Evolutionary conservation across 2,329 filamentous ascomycete species (phyloP), one percentile per base, ranked within the genome.

Genomic region (Microsporum canis): DNA sequence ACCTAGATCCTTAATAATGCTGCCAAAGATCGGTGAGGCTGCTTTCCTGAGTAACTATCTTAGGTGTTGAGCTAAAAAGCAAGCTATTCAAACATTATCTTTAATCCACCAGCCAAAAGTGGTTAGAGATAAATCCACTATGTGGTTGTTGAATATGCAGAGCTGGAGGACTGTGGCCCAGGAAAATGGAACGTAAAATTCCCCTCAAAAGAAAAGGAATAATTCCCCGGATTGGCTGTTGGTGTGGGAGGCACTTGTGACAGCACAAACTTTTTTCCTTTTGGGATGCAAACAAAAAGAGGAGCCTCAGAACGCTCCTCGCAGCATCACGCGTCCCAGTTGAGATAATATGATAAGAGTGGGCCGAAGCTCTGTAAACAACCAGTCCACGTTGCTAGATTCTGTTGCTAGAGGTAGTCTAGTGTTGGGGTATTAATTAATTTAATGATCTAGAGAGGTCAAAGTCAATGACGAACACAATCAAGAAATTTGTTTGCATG

Each of bases 11-110:
- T 53, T 53, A 53, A 53, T 53, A 53, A 53, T 27, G 49, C 49
- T 34, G 49, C 49, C 49, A 31, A 53, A 53, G 49, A 34, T 33
- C 49, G 49, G 49, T 53, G 49, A 53, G 49, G 27, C 49, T 53
- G 49, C 49, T 53, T 53, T 10, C 27, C 49, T 27, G 49, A 53
- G 49, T 53, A 53, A 53, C 23, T 53, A 34, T 53, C 29, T 53
- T 53, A 27, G 49, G 49, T 53, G 27, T 53, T 53, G 49, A 53
- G 49, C 49, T 53, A 33, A 53, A 53, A 53, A 53, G 27, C 27
- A 53, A 34, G 49, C 49, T 53, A 53, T 53, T 53, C 49, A 53
- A 53, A 53, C 49, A 53, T 53, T 53, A 51, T 51, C 49, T 53
- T 33, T n/a, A 53, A 33, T 53, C 49, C 49, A 53, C 49, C 31